phyloP scores from a whole-genome alignment of 768 basidiomycete species.

The Mycena vulgaris region DNA sequence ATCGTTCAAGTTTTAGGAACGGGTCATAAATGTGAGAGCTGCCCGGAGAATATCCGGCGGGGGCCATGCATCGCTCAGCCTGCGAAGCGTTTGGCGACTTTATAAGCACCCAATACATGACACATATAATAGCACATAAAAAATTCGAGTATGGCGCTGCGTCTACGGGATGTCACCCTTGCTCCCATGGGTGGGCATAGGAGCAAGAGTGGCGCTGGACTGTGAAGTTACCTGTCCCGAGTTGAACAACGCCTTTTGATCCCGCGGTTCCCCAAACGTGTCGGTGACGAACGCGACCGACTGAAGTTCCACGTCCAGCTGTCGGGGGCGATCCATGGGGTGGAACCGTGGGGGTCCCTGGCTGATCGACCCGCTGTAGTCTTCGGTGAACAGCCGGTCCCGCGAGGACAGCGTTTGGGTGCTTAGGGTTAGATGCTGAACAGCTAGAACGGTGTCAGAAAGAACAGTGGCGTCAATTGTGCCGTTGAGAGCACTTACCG shows the following conservation, averaged over 20 bases:
- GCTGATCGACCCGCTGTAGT: neutral
- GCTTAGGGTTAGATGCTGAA: neutral
- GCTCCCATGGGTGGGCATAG: too few species aligned
- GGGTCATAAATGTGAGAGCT: too few species aligned
- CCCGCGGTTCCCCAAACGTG: neutral
- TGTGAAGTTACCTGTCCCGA: too few species aligned
- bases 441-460: neutral
- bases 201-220: too few species aligned
- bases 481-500: neutral
- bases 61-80: too few species aligned
- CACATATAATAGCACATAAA: too few species aligned
- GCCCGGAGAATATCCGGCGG: too few species aligned
- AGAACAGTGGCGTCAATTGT: neutral
- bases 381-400: neutral
- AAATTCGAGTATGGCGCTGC: too few species aligned
- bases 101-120: too few species aligned
- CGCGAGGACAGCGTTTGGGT: neutral
- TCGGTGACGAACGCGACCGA: neutral
- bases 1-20: too few species aligned
- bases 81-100: too few species aligned
- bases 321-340: neutral
- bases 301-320: neutral
- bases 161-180: too few species aligned
- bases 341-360: neutral
- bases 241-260: neutral